Evolutionary conservation across 306 rosid species (phyloP).

Genomic region (Acmispon strigosus): DNA sequence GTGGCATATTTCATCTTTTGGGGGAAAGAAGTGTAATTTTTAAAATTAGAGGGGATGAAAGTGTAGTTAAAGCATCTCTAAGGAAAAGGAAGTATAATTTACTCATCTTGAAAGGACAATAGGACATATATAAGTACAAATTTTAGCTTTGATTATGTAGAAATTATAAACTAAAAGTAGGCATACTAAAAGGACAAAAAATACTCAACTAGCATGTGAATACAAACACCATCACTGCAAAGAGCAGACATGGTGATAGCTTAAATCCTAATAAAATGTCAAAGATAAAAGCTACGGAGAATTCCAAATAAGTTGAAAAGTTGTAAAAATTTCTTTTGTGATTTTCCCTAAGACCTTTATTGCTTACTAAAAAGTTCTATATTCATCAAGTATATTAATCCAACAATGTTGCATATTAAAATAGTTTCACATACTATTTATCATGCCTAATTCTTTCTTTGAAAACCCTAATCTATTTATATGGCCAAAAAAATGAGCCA

Average conservation of each 20-base stretch:
- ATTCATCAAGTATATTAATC: slow-evolving; percentile 12
- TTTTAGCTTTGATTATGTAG: not conserved
- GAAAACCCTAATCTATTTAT: not conserved
- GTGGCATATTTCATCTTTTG: not conserved
- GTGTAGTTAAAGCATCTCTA: not conserved
- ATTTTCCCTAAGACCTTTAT: not conserved
- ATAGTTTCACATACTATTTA: not conserved
- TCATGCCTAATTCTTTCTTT: slow-evolving; percentile 11
- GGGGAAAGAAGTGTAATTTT: not conserved
- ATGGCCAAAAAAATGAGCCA: slow-evolving; percentile 4
- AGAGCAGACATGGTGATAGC: not conserved
- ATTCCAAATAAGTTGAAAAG: not conserved
- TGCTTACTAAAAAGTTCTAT: not conserved
- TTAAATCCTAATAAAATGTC: not conserved
- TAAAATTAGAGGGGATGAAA: not conserved
- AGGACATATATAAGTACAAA: not conserved
- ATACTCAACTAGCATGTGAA: not conserved
- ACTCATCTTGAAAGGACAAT: not conserved
- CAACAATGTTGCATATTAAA: not conserved
- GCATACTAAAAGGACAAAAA: not conserved
- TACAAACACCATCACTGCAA: not conserved
- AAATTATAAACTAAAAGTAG: not conserved
- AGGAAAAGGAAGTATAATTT: not conserved
- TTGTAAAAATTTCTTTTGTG: not conserved
- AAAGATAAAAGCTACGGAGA: not conserved